These are phyloP conservation scores for Amphichorda felina DNA, from an alignment of 2,329 filamentous ascomycete species.

Conservation along the genomic window DNA sequence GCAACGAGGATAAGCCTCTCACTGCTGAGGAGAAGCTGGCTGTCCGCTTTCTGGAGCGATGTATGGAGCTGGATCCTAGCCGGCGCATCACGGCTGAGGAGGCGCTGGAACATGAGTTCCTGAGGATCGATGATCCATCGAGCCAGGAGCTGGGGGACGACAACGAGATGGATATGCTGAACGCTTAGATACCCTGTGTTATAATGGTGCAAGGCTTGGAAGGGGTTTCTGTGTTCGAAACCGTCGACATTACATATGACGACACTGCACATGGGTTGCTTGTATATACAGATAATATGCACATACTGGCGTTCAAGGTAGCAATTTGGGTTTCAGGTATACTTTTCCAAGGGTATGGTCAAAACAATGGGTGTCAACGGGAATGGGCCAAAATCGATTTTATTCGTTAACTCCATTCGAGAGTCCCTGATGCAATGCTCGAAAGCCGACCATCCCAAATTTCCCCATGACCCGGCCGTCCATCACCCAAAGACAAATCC, in stretches of 20 bases:
- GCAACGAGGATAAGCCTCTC: constrained; percentile 47
- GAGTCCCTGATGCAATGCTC: constrained; percentile 30
- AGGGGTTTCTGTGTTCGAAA: too few relatives aligned
- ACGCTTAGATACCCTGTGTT: neutral
- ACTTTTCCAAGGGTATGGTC: too few relatives aligned
- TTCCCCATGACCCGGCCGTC: neutral
- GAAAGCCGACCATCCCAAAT: constrained; percentile 24
- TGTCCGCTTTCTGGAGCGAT: constrained; percentile 57
- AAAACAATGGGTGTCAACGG: too few relatives aligned
- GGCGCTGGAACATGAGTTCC: constrained; percentile 62
- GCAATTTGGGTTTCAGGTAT: neutral
- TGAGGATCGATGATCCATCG: constrained; percentile 24
- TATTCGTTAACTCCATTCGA: constrained; percentile 27
- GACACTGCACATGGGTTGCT: neutral
- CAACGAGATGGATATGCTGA: constrained; percentile 41
- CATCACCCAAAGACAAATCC: neutral
- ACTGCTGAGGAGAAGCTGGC: constrained; percentile 60
- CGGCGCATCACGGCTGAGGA: constrained; percentile 65
- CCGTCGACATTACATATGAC: too few relatives aligned
- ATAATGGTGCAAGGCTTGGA: neutral
- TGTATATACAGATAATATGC: neutral
- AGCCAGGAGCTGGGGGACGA: constrained; percentile 25
- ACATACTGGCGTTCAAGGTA: neutral
- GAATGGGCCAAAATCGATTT: constrained; percentile 24
- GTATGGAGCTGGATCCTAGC: constrained; percentile 65